Conservation (phyloP, 208 protist genomes). For the Crithidia expoeki region DNA sequence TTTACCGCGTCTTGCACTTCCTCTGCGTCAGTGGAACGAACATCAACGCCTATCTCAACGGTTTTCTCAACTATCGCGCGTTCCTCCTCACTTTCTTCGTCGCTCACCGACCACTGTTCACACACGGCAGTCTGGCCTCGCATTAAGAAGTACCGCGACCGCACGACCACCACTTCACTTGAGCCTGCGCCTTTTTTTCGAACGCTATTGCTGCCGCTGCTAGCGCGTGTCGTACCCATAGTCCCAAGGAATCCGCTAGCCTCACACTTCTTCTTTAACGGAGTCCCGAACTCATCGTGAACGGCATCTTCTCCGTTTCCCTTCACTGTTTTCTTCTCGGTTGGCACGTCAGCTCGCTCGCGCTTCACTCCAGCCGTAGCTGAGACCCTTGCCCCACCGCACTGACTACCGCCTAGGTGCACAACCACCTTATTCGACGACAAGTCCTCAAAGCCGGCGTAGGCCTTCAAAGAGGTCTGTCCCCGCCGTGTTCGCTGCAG, state of each 20-base stretch:
- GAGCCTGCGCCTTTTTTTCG: not conserved
- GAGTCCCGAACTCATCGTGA: constrained; percentile 30
- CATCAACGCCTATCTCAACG: too few species aligned
- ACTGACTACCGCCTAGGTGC: constrained; percentile 3
- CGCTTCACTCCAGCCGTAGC: constrained; percentile 8
- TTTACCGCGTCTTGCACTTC: too few species aligned
- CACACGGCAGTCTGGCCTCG: constrained; percentile 37
- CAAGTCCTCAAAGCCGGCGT: constrained; percentile 64
- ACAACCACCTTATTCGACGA: constrained; percentile 59
- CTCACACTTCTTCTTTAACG: constrained; percentile 47
- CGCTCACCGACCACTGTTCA: constrained; percentile 37
- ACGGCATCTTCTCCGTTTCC: too few species aligned
- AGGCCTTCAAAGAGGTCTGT: constrained; percentile 61
- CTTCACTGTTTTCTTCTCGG: constrained; percentile 14
- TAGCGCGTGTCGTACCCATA: too few species aligned
- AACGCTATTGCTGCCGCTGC: not conserved
- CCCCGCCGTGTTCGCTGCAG: constrained; percentile 49
- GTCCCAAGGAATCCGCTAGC: constrained; percentile 42
- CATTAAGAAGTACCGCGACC: constrained; percentile 66
- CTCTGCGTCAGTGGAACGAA: too few species aligned
- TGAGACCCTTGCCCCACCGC: not conserved
- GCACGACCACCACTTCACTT: constrained; percentile 42
- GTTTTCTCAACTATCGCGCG: too few species aligned
- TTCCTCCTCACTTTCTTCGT: constrained; percentile 11
- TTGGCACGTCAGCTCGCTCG: not conserved